Percentiles rank a stretch among this genome's conserved stretches.
phyloP scores from a whole-genome alignment of 225 moss, liverwort and hornwort genomes.

The Neckera pumila region DNA sequence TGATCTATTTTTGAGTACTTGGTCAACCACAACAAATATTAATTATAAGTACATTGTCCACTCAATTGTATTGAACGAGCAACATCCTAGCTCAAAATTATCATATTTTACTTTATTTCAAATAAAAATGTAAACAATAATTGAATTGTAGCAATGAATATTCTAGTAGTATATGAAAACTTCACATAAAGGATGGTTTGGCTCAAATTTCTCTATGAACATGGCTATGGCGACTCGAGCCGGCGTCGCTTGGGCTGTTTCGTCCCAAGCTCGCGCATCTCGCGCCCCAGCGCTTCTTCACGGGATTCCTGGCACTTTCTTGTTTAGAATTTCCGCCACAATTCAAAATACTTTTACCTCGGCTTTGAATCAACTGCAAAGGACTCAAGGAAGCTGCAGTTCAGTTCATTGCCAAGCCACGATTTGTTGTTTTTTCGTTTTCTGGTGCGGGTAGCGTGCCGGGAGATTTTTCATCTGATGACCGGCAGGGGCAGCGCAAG shows the following conservation, averaged over 20 bases:
- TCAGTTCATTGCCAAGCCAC: no score
- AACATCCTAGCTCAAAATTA: background rate
- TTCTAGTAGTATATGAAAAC: background rate
- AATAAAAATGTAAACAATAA: background rate
- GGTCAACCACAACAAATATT: no score
- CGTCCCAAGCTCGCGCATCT: background rate
- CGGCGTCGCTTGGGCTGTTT: background rate
- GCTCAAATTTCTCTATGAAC: background rate
- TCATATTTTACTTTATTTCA: background rate
- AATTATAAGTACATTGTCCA: background rate
- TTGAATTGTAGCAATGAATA: rapidly evolving
- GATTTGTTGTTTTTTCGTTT: background rate
- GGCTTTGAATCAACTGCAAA: background rate
- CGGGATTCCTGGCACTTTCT: background rate
- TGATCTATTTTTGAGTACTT: no score
- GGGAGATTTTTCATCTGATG: background rate
- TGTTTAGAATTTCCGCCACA: background rate
- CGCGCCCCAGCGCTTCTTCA: background rate
- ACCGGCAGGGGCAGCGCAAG: background rate
- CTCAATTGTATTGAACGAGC: rapidly evolving
- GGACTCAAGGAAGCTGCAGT: background rate
- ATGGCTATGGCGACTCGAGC: background rate
- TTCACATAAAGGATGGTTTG: background rate
- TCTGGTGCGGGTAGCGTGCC: background rate
- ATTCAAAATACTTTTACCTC: no score